A percentile compares a stretch with the other conserved stretches of the same genome.
These are phyloP conservation scores for Ceratocystis variospora DNA, from an alignment of 2,329 filamentous ascomycete species.

Conservation along the genomic window DNA sequence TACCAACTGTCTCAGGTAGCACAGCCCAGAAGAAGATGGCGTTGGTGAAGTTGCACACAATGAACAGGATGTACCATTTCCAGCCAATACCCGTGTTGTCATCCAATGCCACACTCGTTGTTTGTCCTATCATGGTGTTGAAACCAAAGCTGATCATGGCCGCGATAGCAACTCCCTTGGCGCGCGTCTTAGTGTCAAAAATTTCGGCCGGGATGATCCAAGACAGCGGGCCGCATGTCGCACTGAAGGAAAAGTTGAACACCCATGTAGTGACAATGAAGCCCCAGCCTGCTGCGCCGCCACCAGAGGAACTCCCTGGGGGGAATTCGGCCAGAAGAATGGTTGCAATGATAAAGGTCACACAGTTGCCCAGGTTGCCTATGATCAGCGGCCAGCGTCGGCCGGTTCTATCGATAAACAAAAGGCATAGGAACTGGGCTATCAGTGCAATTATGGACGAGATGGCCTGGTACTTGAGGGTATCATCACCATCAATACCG, in stretches of 20 bases:
- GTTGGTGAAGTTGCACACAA: constrained; percentile 44
- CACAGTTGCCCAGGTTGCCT: constrained; percentile 57
- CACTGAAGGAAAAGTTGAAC: constrained; percentile 65
- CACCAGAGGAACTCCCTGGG: constrained; percentile 23
- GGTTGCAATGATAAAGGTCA: constrained; percentile 58
- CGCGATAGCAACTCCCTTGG: constrained; percentile 61
- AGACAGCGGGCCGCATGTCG: constrained; percentile 52
- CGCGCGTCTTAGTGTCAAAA: constrained; percentile 62
- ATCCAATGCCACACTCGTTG: constrained; percentile 43
- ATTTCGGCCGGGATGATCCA: constrained; percentile 55
- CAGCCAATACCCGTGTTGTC: constrained; percentile 32
- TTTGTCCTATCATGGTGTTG: constrained; percentile 57
- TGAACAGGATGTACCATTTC: constrained; percentile 36
- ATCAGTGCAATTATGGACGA: constrained; percentile 56
- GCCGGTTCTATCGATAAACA: constrained; percentile 55
- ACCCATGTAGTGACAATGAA: constrained; percentile 65
- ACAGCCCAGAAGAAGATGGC: constrained; percentile 45
- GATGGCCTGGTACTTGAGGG: constrained; percentile 64
- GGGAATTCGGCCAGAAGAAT: constrained; percentile 43
- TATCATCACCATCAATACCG: constrained; percentile 49
- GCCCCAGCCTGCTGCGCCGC: constrained; percentile 45
- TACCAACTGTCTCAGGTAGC: constrained; percentile 50
- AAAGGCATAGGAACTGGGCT: constrained; percentile 53
- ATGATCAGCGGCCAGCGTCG: constrained; percentile 58
- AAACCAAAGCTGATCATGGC: constrained; percentile 62